phyloP scores from a whole-genome alignment of 371 early-diverging fungal genomes.

The Sporodiniella umbellata region DNA sequence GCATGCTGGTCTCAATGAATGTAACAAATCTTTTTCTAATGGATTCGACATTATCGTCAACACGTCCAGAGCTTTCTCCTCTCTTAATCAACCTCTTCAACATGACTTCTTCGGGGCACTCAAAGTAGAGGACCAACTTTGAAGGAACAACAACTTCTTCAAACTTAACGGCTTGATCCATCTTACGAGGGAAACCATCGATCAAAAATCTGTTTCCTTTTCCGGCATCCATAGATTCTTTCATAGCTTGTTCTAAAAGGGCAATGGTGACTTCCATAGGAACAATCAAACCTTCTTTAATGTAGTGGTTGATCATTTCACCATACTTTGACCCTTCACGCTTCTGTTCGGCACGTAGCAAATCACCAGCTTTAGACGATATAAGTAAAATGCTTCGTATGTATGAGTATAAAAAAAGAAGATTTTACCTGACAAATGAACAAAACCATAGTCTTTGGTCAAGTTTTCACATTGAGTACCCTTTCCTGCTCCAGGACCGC shows the following conservation, averaged over 20 bases:
- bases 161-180: conserved; percentile 90
- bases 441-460: conserved; percentile 85
- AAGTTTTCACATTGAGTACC: conserved; percentile 91
- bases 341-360: conserved; percentile 86
- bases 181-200: conserved; percentile 93
- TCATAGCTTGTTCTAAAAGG: conserved; percentile 85
- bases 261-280: conserved; percentile 91
- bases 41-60: conserved; percentile 93
- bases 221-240: conserved; percentile 49
- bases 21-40: conserved; percentile 92
- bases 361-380: conserved; percentile 77
- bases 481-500: conserved; percentile 86
- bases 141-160: conserved; percentile 79
- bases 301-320: conserved; percentile 82
- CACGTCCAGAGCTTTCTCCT: conserved; percentile 90
- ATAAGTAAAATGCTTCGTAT: background rate
- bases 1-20: conserved; percentile 82
- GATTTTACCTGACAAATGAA: conserved; percentile 81
- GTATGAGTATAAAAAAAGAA: background rate
- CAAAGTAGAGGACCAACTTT: conserved; percentile 83
- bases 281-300: conserved; percentile 91
- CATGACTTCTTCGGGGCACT: conserved; percentile 90
- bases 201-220: conserved; percentile 72
- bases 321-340: conserved; percentile 81
- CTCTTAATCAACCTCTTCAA: conserved; percentile 83